A percentile compares a stretch with the other conserved stretches of the same genome.
These are phyloP conservation scores for Pythium scleroteichum DNA, from an alignment of 352 stramenopile genomes.

Conservation along the genomic window DNA sequence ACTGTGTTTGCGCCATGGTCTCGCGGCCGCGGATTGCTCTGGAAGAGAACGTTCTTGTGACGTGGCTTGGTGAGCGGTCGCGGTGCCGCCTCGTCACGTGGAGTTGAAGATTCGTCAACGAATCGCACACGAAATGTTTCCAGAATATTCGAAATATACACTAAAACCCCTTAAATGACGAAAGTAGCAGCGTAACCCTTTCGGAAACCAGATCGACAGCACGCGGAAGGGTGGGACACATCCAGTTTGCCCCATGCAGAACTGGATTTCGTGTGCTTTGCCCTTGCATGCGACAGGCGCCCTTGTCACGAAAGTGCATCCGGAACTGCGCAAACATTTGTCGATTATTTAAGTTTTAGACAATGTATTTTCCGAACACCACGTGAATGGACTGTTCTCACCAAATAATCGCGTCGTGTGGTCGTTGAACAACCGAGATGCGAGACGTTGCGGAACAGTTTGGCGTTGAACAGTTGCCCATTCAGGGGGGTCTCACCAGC, in stretches of 20 bases:
- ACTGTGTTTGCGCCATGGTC: constrained; percentile 10
- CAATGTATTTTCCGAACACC: background rate
- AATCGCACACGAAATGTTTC: background rate
- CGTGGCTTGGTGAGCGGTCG: background rate
- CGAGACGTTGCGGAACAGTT: constrained; percentile 11
- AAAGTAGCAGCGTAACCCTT: background rate
- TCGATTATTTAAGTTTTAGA: too few relatives aligned
- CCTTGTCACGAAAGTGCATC: background rate
- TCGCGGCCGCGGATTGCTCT: background rate
- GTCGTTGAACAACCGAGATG: constrained; percentile 7
- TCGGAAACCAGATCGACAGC: background rate
- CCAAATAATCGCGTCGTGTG: constrained; percentile 3
- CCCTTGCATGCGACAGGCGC: constrained; percentile 12
- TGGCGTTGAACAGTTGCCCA: constrained; percentile 12
- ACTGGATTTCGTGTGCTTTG: constrained; percentile 6
- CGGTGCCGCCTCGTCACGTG: background rate
- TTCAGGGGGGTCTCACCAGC: constrained; percentile 10
- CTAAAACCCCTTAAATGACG: background rate
- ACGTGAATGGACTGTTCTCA: background rate
- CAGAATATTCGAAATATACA: constrained; percentile 2
- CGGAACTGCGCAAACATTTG: background rate
- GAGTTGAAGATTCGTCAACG: constrained; percentile 18
- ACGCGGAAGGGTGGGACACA: constrained; percentile 4
- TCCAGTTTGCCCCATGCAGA: constrained; percentile 12
- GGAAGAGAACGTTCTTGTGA: constrained; percentile 8